Evolutionary conservation across 1,284 basidiomycete species (phyloP).

Genomic region (Rhodotorula sp.): DNA sequence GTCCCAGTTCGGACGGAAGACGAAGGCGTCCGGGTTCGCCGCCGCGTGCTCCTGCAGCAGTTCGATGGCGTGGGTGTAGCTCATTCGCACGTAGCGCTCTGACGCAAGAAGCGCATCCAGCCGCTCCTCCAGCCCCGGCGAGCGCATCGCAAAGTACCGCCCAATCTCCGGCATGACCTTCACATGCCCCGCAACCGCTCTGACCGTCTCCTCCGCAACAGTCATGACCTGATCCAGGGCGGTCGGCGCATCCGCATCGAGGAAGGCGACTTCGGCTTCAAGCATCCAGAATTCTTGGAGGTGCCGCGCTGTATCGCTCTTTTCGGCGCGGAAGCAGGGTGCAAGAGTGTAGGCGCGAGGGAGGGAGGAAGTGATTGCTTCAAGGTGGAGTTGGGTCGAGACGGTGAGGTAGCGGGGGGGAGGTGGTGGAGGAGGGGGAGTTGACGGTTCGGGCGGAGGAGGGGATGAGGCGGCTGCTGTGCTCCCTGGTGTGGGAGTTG

Average conservation of each 20-base stretch:
- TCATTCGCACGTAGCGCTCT: constrained; percentile 56
- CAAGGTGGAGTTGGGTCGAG: constrained; percentile 91
- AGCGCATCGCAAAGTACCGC: background rate
- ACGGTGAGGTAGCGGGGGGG: constrained; percentile 71
- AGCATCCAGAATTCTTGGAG: constrained; percentile 99
- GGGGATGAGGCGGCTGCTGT: constrained; percentile 7
- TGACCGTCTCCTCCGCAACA: constrained; percentile 67
- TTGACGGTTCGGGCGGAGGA: constrained; percentile 40
- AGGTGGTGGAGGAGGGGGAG: background rate
- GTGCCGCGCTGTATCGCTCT: constrained; percentile 82
- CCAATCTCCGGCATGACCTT: constrained; percentile 8
- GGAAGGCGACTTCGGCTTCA: constrained; percentile 82
- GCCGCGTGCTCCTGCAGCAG: constrained; percentile 54
- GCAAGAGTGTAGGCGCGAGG: constrained; percentile 84
- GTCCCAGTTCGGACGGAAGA: constrained; percentile 65
- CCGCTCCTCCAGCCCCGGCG: background rate
- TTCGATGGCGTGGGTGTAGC: constrained; percentile 73
- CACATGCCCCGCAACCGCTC: constrained; percentile 45
- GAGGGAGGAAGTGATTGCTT: constrained; percentile 75
- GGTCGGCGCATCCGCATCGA: constrained; percentile 35
- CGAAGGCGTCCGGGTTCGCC: constrained; percentile 45
- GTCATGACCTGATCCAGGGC: constrained; percentile 60
- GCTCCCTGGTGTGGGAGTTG: constrained; percentile 43
- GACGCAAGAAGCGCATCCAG: constrained; percentile 5
- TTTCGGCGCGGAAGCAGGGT: constrained; percentile 90